phyloP scores from a whole-genome alignment of 768 basidiomycete genomes.

The Lentinula guzmanii region DNA sequence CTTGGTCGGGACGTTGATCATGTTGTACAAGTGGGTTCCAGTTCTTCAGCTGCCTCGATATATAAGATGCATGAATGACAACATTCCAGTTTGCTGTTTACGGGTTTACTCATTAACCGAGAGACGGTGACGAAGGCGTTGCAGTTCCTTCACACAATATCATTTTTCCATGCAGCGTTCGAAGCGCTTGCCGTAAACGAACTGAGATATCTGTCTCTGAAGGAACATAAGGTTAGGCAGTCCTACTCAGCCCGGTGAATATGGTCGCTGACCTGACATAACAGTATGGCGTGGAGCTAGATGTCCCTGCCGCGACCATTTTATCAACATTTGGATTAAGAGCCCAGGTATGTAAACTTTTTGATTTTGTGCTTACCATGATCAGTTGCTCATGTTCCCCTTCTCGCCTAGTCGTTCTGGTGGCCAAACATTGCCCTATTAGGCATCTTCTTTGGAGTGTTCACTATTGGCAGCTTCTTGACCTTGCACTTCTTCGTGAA shows the following conservation, averaged over 20 bases:
- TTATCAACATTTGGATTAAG: conserved; percentile 90
- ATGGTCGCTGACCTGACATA: conserved; percentile 5
- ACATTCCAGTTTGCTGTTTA: conserved; percentile 75
- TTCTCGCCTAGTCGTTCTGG: conserved; percentile 73
- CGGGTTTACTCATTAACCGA: conserved; percentile 92
- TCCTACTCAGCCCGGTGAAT: background rate
- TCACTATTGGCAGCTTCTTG: conserved; percentile 72
- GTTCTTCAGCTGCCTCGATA: background rate
- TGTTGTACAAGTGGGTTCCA: conserved; percentile 92
- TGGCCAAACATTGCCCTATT: conserved; percentile 92
- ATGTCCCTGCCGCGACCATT: conserved; percentile 94
- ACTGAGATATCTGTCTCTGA: conserved; percentile 86
- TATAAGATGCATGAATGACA: background rate
- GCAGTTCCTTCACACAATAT: conserved; percentile 84
- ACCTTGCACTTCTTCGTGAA: conserved; percentile 86
- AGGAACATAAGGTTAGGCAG: conserved; percentile 70
- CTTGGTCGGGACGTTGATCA: conserved; percentile 88
- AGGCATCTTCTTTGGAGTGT: conserved; percentile 78
- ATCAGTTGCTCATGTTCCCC: background rate
- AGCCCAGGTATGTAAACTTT: conserved; percentile 53
- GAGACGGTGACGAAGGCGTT: conserved; percentile 69
- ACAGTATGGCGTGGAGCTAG: conserved; percentile 94
- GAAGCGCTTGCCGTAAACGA: conserved; percentile 99
- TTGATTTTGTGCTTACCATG: background rate
- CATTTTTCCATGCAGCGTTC: conserved; percentile 98